These are phyloP conservation scores for Harringtonia aguacate DNA, from an alignment of 2,329 filamentous ascomycete species.

Conservation along the genomic window DNA sequence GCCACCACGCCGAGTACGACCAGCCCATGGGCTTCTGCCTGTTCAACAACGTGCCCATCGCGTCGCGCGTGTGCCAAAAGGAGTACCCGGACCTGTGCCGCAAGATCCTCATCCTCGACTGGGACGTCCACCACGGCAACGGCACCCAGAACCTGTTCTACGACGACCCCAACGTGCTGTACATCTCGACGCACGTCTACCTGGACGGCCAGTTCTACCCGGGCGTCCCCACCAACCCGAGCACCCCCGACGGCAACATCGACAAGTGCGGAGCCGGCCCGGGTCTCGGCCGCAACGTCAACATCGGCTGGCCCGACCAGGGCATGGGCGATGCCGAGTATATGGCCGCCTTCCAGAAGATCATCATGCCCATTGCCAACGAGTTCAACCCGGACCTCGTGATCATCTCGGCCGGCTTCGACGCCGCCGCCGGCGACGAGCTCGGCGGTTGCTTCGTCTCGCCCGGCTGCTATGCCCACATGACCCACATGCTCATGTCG, in stretches of 20 bases:
- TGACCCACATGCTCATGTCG: slow-evolving; percentile 99
- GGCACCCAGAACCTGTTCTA: slow-evolving; percentile 97
- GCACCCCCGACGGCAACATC: slow-evolving; percentile 49
- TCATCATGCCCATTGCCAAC: slow-evolving; percentile 90
- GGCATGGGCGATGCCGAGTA: slow-evolving; percentile 96
- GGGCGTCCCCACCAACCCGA: slow-evolving; percentile 44
- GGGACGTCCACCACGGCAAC: slow-evolving; percentile 77
- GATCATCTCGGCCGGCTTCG: slow-evolving; percentile 91
- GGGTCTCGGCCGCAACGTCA: slow-evolving; percentile 52
- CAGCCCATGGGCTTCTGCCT: slow-evolving; percentile 89
- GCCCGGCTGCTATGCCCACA: slow-evolving; percentile 86
- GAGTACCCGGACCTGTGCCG: slow-evolving; percentile 72
- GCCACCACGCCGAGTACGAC: slow-evolving; percentile 85
- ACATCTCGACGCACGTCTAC: slow-evolving; percentile 91
- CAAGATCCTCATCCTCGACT: slow-evolving; percentile 88
- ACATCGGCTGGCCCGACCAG: slow-evolving; percentile 56
- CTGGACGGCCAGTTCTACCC: slow-evolving; percentile 80
- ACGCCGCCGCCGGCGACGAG: slow-evolving; percentile 87
- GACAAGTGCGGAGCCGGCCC: slow-evolving; percentile 45
- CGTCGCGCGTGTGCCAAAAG: slow-evolving; percentile 74
- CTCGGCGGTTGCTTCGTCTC: slow-evolving; percentile 89
- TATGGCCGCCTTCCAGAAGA: slow-evolving; percentile 87
- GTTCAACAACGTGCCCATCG: slow-evolving; percentile 95
- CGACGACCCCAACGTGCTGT: slow-evolving; percentile 85
- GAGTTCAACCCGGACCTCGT: slow-evolving; percentile 93